Base-by-base conservation (phyloP, 2,329 filamentous ascomycete species). In the Alternaria triticimaculans region DNA sequence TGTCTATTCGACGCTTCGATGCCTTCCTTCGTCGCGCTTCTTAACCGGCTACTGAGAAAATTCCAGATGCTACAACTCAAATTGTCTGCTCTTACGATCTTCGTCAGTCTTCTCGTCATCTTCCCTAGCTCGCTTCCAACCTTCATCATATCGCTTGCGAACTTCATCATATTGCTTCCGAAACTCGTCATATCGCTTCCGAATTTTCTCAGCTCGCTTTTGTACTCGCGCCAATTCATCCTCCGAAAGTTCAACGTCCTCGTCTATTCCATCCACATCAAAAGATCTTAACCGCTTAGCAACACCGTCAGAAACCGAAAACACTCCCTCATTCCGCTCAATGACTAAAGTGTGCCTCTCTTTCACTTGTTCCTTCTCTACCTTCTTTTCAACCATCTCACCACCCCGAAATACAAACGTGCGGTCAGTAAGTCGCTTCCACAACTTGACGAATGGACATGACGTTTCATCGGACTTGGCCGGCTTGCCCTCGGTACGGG, bases 371-470 rank as follows among this genome's bases (percentile, higher is more conserved):
- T 30, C 28, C 5, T 30, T 30, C 4, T 6, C 5, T 30, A 12
- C 10, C 28, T 30, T 30, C 28, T 30, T 30, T 30, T 14, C 28
- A 6, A 30, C 1, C 28, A 30, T 30, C 28, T 41, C n/a, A 18
- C n/a, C 3, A 41, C 37, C n/a, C 37, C n/a, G 37, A n/a, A 41
- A 41, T 4, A 41, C n/a, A 41, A 41, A 41, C n/a, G 37, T 11
- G 37, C 37, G 8, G 37, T 41, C 37, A 6, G 1, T 0, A 41
- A 41, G 0, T 18, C 0, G 37, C 37, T 18, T 41, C 37, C 1
- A 1, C 0, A 41, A 3, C 37, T 41, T 41, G n/a, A 0, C n/a
- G 37, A 41, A 1, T 41, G 1, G 37, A 41, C n/a, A 2, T 1
- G 1, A 18, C 9, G 1, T 1, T 18, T 41, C n/a, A 41, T 41